Evolutionary conservation across 139 green algal genomes (phyloP).

Genomic region (Micractinium sp.): DNA sequence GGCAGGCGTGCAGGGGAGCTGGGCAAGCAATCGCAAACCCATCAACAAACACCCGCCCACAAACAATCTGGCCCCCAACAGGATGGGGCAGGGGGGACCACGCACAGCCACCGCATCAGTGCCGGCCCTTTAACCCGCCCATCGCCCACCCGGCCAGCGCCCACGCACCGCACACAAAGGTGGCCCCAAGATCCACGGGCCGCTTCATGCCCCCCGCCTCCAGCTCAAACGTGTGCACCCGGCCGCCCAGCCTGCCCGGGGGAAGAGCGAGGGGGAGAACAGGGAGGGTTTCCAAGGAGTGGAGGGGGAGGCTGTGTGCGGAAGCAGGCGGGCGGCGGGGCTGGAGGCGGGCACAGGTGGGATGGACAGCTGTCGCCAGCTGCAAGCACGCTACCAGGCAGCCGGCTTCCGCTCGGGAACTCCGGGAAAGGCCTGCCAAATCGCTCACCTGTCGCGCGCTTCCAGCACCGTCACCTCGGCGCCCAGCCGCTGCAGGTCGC

Average conservation of each 20-base stretch:
- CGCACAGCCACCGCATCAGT: too few relatives aligned
- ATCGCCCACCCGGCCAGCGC: too few relatives aligned
- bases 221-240: slow-evolving; percentile 36
- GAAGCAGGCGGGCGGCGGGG: background rate
- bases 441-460: slow-evolving; percentile 32
- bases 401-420: too few relatives aligned
- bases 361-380: background rate
- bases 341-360: background rate
- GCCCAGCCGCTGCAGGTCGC: slow-evolving; percentile 31
- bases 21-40: too few relatives aligned
- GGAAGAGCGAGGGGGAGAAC: background rate
- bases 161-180: slow-evolving; percentile 39
- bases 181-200: slow-evolving; percentile 41
- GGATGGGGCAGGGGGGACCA: too few relatives aligned
- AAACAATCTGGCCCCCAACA: too few relatives aligned
- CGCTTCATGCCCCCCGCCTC: background rate
- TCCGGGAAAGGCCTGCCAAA: too few relatives aligned
- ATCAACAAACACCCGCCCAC: too few relatives aligned
- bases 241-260: slow-evolving; percentile 36
- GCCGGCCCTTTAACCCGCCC: too few relatives aligned
- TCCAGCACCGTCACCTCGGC: slow-evolving; percentile 43
- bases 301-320: too few relatives aligned
- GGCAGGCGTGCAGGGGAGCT: too few relatives aligned
- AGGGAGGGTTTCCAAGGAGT: background rate
- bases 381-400: background rate